A percentile compares a stretch with the other conserved stretches of the same genome.
phyloP scores from a whole-genome alignment of 164 flowering plant genomes.

The Nymphaea colorata region DNA sequence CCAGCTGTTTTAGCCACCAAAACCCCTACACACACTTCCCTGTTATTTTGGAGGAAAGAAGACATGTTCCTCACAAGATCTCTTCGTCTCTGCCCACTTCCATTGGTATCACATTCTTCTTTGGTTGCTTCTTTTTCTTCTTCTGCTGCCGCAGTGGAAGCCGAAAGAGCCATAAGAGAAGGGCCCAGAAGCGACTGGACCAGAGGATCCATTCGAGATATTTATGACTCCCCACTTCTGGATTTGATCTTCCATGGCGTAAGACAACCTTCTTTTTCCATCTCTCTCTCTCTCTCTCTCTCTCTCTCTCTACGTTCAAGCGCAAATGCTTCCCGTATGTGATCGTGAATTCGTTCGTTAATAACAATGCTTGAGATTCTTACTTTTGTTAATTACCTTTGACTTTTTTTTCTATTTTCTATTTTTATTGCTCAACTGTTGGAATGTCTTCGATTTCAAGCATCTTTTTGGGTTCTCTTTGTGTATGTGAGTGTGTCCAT shows the following conservation, averaged over 20 bases:
- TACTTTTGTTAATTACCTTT: too few species aligned
- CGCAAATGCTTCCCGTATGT: too few species aligned
- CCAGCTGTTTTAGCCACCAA: too few species aligned
- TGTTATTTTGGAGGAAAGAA: not conserved
- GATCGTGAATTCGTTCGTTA: too few species aligned
- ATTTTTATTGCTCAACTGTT: too few species aligned
- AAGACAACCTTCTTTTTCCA: conserved; percentile 9
- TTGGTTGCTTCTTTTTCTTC: conserved; percentile 5
- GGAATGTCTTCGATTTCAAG: too few species aligned
- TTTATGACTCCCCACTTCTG: conserved; percentile 83
- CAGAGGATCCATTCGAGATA: conserved; percentile 43
- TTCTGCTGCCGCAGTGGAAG: conserved; percentile 69
- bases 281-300: not conserved
- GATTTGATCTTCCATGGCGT: conserved; percentile 97
- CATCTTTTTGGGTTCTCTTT: too few species aligned
- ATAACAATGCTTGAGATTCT: too few species aligned
- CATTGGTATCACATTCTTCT: conserved; percentile 1
- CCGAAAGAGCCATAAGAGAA: conserved; percentile 58
- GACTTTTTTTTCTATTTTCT: too few species aligned
- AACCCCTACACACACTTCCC: too few species aligned
- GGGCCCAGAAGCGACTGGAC: conserved; percentile 85
- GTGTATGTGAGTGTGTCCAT: too few species aligned
- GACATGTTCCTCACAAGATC: conserved; percentile 16
- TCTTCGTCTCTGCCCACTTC: conserved; percentile 5
- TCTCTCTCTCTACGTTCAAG: not conserved